A percentile compares a stretch with the other conserved stretches of the same genome.
phyloP scores from a whole-genome alignment of 495 filamentous ascomycete species.

The Neurospora sp. region DNA sequence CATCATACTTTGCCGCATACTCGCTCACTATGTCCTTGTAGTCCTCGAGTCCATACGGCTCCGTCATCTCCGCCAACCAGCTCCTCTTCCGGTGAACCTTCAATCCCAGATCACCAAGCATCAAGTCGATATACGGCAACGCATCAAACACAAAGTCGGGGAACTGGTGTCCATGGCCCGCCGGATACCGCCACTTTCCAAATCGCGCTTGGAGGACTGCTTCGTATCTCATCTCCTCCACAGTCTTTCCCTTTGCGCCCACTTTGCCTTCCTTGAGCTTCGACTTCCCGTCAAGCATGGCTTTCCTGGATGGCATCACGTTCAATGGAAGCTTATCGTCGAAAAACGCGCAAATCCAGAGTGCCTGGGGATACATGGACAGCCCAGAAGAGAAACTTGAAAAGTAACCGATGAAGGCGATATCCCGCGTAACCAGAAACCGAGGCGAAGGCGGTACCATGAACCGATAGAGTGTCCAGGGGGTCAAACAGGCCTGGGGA shows the following conservation, averaged over 20 bases:
- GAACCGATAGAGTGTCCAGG: constrained; percentile 53
- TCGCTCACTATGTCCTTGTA: constrained; percentile 51
- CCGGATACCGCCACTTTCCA: constrained; percentile 58
- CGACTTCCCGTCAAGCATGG: neutral
- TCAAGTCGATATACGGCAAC: constrained; percentile 65
- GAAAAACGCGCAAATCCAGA: constrained; percentile 63
- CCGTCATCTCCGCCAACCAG: constrained; percentile 40
- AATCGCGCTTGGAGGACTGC: constrained; percentile 57
- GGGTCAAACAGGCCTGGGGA: constrained; percentile 27
- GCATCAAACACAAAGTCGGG: constrained; percentile 70
- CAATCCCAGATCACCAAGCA: constrained; percentile 56
- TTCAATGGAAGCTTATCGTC: constrained; percentile 25
- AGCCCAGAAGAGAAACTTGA: constrained; percentile 54
- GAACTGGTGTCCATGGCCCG: constrained; percentile 50
- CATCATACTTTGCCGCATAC: constrained; percentile 24
- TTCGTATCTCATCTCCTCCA: constrained; percentile 35
- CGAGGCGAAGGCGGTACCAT: constrained; percentile 51
- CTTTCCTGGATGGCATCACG: constrained; percentile 6
- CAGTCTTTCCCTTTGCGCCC: constrained; percentile 7
- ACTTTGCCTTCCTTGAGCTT: neutral
- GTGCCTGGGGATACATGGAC: constrained; percentile 54
- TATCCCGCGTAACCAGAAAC: constrained; percentile 43
- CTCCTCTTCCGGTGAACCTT: constrained; percentile 31
- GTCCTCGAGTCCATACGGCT: constrained; percentile 50
- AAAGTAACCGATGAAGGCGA: constrained; percentile 58